Percentiles rank a stretch among this genome's conserved stretches.
These are phyloP conservation scores for Pelargonium nanum DNA, from an alignment of 345 rosid genomes.

Conservation along the genomic window DNA sequence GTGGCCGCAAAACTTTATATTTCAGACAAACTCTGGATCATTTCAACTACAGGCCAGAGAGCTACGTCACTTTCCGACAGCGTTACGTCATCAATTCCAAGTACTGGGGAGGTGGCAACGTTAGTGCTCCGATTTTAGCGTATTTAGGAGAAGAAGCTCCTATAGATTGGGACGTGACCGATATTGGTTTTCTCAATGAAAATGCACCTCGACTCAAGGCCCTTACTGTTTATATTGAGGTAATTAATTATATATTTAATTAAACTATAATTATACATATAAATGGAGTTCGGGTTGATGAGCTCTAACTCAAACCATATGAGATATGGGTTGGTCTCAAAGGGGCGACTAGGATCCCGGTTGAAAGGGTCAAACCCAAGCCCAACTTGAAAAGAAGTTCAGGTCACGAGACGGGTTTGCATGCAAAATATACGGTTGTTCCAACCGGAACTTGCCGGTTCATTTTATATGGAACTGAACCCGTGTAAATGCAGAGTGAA, in stretches of 20 bases:
- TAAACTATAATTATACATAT: not conserved
- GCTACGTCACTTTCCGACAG: slow-evolving; percentile 42
- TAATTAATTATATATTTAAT: not conserved
- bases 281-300: not conserved
- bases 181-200: slow-evolving; percentile 22
- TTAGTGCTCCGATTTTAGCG: slow-evolving; percentile 36
- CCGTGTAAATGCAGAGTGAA: too few species aligned
- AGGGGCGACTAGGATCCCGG: too few species aligned
- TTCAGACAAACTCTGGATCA: slow-evolving; percentile 45
- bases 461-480: too few species aligned
- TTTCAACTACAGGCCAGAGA: slow-evolving; percentile 38
- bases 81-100: slow-evolving; percentile 33
- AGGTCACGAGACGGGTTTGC: too few species aligned
- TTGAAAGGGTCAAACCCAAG: too few species aligned
- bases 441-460: too few species aligned
- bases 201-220: slow-evolving; percentile 27
- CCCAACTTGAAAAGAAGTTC: too few species aligned
- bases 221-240: slow-evolving; percentile 37
- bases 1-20: slow-evolving; percentile 18
- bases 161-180: slow-evolving; percentile 17
- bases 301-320: not conserved
- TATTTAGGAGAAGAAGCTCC: slow-evolving; percentile 38
- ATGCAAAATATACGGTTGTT: too few species aligned
- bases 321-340: too few species aligned
- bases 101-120: slow-evolving; percentile 38